Base-by-base conservation (phyloP, 352 stramenopile genomes). In the Phytopythium montanum region DNA sequence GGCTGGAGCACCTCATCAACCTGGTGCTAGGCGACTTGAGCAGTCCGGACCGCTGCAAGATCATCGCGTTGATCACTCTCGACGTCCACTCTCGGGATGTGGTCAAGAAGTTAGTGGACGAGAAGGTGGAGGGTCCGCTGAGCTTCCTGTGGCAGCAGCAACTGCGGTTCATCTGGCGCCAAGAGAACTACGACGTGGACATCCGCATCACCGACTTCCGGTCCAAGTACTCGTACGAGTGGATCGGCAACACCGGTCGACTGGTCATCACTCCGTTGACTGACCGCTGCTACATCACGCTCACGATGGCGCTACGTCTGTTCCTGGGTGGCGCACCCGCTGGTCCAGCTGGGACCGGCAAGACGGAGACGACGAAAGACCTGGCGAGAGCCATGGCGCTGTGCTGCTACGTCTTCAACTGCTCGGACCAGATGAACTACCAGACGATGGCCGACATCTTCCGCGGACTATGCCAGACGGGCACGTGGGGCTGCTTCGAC, bases 171-270 rank as follows among this genome's bases (percentile, higher is more conserved):
- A 96, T 92, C 42, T 96, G 89, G 84, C 81, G 95, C n/a, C 91
- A 97, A 50, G 85, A 95, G 60, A 96, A 92, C 57, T 91, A 96
- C 60, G 95, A 98, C 64, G 95, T 99, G 0, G 95, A 98, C 60
- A 98, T 98, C 38, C 92, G 92, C 18, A 99, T 99, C 68, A 98
- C 90, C 13, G 95, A 98, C 68, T 98, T 98, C 62, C 79, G 88
- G 0, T 98, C 90, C 62, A 98, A 98, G 56, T 95, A 95, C 52
- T 94, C 82, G 48, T 95, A 95, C 66, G 87, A 95, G 57, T 94
- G 82, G 83, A 92, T 94, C 46, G 87, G 87, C 13, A 95, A 95
- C 62, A 94, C 84, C 10, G 91, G 94, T 34, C 90, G 94, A 8
- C 76, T 99, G 18, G 94, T 98, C 53, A 98, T 98, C 68, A 99